A percentile compares a stretch with the other conserved stretches of the same genome.
phyloP scores from a whole-genome alignment of 441 rosid species.

The Metrosideros polymorpha region DNA sequence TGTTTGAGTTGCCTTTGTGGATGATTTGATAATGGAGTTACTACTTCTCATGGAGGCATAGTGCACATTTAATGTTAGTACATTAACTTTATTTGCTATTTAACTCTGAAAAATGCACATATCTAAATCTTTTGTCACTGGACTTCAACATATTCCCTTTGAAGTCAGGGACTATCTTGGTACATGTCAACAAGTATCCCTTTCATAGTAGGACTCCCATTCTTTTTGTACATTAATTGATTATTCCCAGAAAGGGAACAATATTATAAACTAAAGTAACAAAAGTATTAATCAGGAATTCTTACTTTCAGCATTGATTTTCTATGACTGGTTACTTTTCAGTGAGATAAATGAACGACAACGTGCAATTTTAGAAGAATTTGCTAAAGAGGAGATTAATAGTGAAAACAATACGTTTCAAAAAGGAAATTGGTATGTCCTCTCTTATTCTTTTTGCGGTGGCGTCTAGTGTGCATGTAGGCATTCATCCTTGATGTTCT shows the following conservation, averaged over 20 bases:
- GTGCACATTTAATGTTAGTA: background rate
- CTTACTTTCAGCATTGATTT: background rate
- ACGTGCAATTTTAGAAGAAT: constrained; percentile 72
- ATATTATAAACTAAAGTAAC: background rate
- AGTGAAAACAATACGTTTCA: constrained; percentile 25
- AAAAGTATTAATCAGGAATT: no score
- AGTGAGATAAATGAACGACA: constrained; percentile 69
- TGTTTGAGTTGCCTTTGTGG: background rate
- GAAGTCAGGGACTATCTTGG: background rate
- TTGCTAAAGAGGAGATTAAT: constrained; percentile 70
- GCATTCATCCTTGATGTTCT: background rate
- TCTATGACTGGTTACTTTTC: constrained; percentile 2
- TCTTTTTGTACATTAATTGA: background rate
- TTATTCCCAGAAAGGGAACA: background rate
- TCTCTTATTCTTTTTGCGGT: background rate
- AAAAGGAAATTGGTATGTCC: constrained; percentile 56
- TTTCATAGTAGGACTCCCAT: background rate
- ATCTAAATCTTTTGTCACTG: background rate
- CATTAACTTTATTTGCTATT: background rate
- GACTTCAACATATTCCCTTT: background rate
- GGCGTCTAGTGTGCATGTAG: background rate
- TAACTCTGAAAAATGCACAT: background rate
- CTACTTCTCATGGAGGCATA: background rate
- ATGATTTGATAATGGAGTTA: background rate
- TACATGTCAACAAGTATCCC: background rate